Conservation (phyloP, 176 grass and related monocot genomes). For the Triticum aestivum region IWGSC_CS_RefSeq_v2.1 NC_057814.1:573997453-573997952, state of each 20-base stretch:
- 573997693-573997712: background rate
- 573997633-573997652: constrained; percentile 79
- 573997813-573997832: background rate
- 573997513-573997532: constrained; percentile 61
- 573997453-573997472: constrained; percentile 47
- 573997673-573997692: too few relatives aligned
- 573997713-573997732: too few relatives aligned
- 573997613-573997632: constrained; percentile 84
- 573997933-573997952: background rate
- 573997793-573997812: background rate
- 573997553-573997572: background rate
- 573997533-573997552: constrained; percentile 9
- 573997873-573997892: constrained; percentile 35
- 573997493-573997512: constrained; percentile 93
- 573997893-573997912: constrained; percentile 18
- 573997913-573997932: constrained; percentile 40
- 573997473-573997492: constrained; percentile 93
- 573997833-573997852: constrained; percentile 7
- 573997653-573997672: constrained; percentile 85
- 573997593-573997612: constrained; percentile 94
- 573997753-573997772: background rate
- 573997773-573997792: background rate
- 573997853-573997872: constrained; percentile 20
- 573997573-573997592: constrained; percentile 72
- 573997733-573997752: too few relatives aligned